phyloP scores from a whole-genome alignment of 1,139 yeast genomes.

The Taphrina flavorubra region DNA sequence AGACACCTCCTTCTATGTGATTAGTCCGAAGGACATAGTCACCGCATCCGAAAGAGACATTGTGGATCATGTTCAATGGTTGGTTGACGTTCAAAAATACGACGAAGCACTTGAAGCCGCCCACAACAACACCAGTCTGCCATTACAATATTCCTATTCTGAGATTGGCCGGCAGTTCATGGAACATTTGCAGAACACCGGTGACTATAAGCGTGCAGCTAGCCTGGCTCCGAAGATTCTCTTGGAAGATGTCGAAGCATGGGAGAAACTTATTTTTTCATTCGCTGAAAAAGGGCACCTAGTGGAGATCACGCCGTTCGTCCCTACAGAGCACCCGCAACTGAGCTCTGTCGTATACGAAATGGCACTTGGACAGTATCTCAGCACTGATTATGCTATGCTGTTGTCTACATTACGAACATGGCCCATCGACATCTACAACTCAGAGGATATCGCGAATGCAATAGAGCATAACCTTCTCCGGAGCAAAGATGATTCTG shows the following conservation, averaged over 20 bases:
- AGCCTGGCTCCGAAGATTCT: conserved; percentile 58
- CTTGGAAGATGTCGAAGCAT: conserved; percentile 54
- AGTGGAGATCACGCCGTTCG: conserved; percentile 57
- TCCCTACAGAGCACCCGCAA: conserved; percentile 55
- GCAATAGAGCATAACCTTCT: conserved; percentile 57
- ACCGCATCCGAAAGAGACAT: conserved; percentile 72
- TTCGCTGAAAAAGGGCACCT: conserved; percentile 62
- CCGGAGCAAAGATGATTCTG: conserved; percentile 46
- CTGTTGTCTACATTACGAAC: conserved; percentile 56
- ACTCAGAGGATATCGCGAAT: conserved; percentile 57
- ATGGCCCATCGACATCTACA: conserved; percentile 70
- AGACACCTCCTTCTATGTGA: conserved; percentile 63
- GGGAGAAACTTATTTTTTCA: conserved; percentile 70
- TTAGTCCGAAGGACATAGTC: conserved; percentile 84
- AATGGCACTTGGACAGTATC: conserved; percentile 60
- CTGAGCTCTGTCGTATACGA: conserved; percentile 59
- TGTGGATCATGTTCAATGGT: conserved; percentile 77
- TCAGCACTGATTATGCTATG: conserved; percentile 53
- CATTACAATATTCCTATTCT: conserved; percentile 57
- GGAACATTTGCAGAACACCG: conserved; percentile 59
- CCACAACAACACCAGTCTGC: conserved; percentile 59
- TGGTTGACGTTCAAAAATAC: conserved; percentile 59
- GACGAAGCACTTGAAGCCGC: conserved; percentile 81
- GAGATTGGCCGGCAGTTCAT: conserved; percentile 67
- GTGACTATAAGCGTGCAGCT: conserved; percentile 66